These are phyloP conservation scores for Allium cepa DNA, from an alignment of 106 monocot species.

Conservation along the genomic window DNA sequence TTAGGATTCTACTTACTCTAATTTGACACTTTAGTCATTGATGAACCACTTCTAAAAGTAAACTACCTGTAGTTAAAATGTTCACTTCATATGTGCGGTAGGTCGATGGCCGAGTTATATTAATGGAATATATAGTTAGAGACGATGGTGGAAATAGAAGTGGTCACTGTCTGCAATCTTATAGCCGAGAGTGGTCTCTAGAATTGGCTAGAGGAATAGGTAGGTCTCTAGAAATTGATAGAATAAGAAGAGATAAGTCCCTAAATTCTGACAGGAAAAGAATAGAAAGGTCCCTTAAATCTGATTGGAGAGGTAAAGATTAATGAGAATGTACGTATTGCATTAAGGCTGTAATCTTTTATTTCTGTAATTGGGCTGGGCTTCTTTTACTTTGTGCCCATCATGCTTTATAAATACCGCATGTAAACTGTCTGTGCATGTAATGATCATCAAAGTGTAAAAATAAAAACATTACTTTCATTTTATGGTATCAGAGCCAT, in stretches of 20 bases:
- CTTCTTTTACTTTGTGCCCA: too few species aligned
- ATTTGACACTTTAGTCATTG: background rate
- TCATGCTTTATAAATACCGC: too few species aligned
- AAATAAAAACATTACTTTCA: too few species aligned
- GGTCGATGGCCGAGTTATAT: slow-evolving; percentile 75
- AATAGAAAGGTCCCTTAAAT: slow-evolving; percentile 45
- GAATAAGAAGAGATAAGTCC: slow-evolving; percentile 21
- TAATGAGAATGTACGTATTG: too few species aligned
- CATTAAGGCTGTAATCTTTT: too few species aligned
- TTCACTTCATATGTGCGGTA: slow-evolving; percentile 33
- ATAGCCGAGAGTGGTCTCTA: slow-evolving; percentile 2
- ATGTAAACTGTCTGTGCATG: too few species aligned
- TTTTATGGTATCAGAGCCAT: too few species aligned
- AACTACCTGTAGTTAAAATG: too few species aligned
- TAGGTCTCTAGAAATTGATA: slow-evolving; percentile 14
- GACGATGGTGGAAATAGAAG: slow-evolving; percentile 84
- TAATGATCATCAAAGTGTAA: too few species aligned
- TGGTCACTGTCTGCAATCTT: slow-evolving; percentile 39
- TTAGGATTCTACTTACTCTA: background rate
- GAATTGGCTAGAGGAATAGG: slow-evolving; percentile 5
- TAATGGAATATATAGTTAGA: slow-evolving; percentile 87
- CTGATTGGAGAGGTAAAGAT: slow-evolving; percentile 27
- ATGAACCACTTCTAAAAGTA: too few species aligned
- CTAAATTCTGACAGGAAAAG: slow-evolving; percentile 10
- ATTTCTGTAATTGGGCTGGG: too few species aligned